Conservation (phyloP, 768 basidiomycete species). For the Pseudohyphozyma bogoriensis region DNA sequence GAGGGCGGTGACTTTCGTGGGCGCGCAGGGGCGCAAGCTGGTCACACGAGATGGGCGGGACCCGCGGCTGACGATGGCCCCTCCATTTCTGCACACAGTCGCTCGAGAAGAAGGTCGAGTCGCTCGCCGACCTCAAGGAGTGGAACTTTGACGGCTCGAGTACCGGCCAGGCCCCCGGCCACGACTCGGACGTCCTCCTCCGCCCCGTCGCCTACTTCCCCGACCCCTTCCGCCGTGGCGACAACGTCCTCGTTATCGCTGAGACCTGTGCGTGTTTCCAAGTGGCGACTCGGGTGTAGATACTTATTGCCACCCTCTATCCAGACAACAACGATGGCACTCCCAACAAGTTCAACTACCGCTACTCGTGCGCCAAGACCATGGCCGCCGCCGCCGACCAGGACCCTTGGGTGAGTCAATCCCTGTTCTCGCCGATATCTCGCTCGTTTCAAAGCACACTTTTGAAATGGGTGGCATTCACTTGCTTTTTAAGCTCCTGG, state of each 20-base stretch:
- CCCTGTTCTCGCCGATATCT: too few species aligned
- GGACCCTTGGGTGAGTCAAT: conserved; percentile 82
- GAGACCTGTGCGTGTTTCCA: conserved; percentile 46
- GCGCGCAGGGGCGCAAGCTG: too few species aligned
- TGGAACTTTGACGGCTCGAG: conserved; percentile 94
- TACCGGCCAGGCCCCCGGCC: conserved; percentile 79
- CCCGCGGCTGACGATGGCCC: too few species aligned
- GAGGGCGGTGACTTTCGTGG: too few species aligned
- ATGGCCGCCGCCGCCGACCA: conserved; percentile 81
- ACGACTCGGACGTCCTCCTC: conserved; percentile 95
- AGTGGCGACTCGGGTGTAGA: too few species aligned
- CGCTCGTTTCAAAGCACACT: too few species aligned
- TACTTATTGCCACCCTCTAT: background rate
- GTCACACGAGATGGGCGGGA: too few species aligned
- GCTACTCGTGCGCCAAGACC: conserved; percentile 83
- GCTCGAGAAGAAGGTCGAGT: too few species aligned
- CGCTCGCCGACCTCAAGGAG: conserved; percentile 81
- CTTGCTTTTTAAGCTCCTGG: too few species aligned
- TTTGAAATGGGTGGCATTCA: too few species aligned
- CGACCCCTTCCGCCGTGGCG: conserved; percentile 97
- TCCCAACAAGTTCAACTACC: conserved; percentile 91
- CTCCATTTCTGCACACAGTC: too few species aligned
- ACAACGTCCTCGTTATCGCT: conserved; percentile 47
- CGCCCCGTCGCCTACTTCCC: conserved; percentile 95
- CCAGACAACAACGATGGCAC: conserved; percentile 71